phyloP scores from a whole-genome alignment of 2,329 filamentous ascomycete species.

The Diplodia mutila region DNA sequence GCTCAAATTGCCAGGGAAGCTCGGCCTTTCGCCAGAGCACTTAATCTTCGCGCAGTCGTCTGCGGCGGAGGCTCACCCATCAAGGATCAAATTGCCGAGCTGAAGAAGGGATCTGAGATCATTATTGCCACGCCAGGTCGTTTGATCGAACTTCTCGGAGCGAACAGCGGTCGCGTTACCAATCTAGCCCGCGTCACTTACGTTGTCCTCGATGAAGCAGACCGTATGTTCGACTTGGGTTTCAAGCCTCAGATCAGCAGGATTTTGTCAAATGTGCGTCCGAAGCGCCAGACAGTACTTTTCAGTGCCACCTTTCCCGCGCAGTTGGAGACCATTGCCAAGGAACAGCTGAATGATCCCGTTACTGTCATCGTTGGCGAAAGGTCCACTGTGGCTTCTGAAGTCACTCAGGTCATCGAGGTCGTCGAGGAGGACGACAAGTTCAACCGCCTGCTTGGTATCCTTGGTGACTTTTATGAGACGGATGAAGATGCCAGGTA shows the following conservation, averaged over 20 bases:
- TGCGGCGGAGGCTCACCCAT: constrained; percentile 95
- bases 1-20: constrained; percentile 94
- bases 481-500: constrained; percentile 82
- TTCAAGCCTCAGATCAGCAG: constrained; percentile 99
- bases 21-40: constrained; percentile 88
- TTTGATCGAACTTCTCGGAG: constrained; percentile 91
- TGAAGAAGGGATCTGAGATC: constrained; percentile 94
- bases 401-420: constrained; percentile 91
- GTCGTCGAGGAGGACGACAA: constrained; percentile 78
- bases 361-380: constrained; percentile 93
- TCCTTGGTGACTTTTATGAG: constrained; percentile 84
- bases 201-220: constrained; percentile 93
- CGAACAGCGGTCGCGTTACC: constrained; percentile 91
- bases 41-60: constrained; percentile 84
- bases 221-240: constrained; percentile 99
- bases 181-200: constrained; percentile 90
- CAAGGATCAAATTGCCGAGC: constrained; percentile 94
- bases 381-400: constrained; percentile 67
- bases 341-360: constrained; percentile 82
- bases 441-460: constrained; percentile 79
- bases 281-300: constrained; percentile 89
- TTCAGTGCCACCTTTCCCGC: constrained; percentile 97
- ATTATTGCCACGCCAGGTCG: constrained; percentile 91
- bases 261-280: constrained; percentile 87
- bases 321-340: constrained; percentile 87